Percentiles rank a stretch among this genome's conserved stretches.
These are phyloP conservation scores for Albizia julibrissin DNA, from an alignment of 306 rosid species.

Conservation along the genomic window DNA sequence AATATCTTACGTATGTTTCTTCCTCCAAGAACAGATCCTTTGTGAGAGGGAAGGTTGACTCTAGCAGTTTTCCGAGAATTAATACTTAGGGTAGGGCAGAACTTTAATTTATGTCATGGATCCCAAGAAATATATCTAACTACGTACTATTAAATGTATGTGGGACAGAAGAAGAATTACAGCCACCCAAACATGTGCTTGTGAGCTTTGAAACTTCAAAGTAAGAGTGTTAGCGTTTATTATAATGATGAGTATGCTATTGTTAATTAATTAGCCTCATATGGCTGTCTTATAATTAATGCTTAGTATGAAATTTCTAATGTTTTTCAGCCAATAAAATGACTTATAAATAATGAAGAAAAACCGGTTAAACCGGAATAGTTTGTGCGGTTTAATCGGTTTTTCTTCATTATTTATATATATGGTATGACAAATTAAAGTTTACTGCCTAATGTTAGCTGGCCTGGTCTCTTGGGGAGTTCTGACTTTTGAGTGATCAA, in stretches of 20 bases:
- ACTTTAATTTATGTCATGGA: not conserved
- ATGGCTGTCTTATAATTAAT: not conserved
- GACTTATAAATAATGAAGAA: too few relatives aligned
- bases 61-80: not conserved
- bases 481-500: not conserved
- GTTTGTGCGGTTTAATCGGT: too few relatives aligned
- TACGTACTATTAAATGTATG: not conserved
- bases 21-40: not conserved
- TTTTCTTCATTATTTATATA: too few relatives aligned
- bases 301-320: not conserved
- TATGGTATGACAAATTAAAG: too few relatives aligned
- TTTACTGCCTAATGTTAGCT: not conserved
- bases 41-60: slow-evolving; percentile 6
- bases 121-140: not conserved
- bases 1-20: not conserved
- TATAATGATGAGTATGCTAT: not conserved
- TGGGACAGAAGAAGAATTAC: not conserved
- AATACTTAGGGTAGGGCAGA: not conserved
- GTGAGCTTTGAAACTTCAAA: not conserved
- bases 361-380: too few relatives aligned
- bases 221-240: not conserved
- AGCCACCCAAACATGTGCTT: not conserved
- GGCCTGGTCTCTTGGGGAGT: not conserved
- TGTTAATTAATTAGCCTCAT: not conserved
- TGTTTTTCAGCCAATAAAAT: not conserved